phyloP scores from a whole-genome alignment of 345 rosid species.

The Salix exigua region DNA sequence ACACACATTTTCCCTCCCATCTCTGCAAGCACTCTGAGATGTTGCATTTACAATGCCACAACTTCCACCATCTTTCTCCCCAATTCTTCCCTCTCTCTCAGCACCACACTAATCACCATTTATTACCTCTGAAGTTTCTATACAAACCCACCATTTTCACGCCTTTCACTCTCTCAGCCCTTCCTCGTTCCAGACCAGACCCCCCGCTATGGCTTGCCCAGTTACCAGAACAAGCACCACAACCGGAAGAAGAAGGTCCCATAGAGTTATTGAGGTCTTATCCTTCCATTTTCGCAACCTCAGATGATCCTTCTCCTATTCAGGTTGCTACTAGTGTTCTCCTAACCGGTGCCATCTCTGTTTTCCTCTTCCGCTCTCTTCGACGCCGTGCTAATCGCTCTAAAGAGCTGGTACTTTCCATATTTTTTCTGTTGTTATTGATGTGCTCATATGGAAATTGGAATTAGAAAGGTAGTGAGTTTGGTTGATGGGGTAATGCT shows the following conservation, averaged over 20 bases:
- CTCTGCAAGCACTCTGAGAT: slow-evolving; percentile 8
- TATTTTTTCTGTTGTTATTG: not conserved
- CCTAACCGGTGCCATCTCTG: slow-evolving; percentile 73
- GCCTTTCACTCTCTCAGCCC: slow-evolving; percentile 14
- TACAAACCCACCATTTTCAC: not conserved
- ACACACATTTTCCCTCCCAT: not conserved
- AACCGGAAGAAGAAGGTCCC: slow-evolving; percentile 57
- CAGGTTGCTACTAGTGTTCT: slow-evolving; percentile 81
- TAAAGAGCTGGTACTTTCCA: slow-evolving; percentile 55
- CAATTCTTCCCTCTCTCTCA: slow-evolving; percentile 13
- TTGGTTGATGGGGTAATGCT: not conserved
- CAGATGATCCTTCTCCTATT: slow-evolving; percentile 68
- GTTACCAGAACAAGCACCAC: slow-evolving; percentile 15
- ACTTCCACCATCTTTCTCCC: not conserved
- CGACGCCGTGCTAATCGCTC: slow-evolving; percentile 82
- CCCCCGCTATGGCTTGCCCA: slow-evolving; percentile 31
- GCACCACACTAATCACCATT: slow-evolving; percentile 23
- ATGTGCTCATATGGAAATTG: not conserved
- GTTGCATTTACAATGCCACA: slow-evolving; percentile 38
- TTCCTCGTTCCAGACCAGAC: slow-evolving; percentile 14
- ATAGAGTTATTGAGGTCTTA: slow-evolving; percentile 56
- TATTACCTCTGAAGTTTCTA: not conserved
- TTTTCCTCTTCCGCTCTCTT: slow-evolving; percentile 81
- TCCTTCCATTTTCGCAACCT: slow-evolving; percentile 57
- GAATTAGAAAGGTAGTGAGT: not conserved